Conservation (phyloP, 371 early-diverging fungal genomes). For the Mucor piriformis region DNA sequence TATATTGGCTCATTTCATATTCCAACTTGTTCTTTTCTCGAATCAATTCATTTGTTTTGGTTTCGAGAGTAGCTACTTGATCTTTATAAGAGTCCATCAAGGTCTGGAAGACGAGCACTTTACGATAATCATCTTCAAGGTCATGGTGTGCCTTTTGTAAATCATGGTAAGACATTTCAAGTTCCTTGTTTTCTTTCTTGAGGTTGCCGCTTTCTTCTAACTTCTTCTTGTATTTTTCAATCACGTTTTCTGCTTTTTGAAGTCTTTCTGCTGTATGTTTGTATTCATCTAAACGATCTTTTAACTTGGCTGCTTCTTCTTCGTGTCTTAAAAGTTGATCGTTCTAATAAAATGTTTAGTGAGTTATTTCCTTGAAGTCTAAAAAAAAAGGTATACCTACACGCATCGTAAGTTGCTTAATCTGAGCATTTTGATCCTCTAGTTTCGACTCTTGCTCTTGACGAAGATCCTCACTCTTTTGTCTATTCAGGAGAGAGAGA, state of each 20-base stretch:
- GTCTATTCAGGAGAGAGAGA: slow-evolving; percentile 35
- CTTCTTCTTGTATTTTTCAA: slow-evolving; percentile 94
- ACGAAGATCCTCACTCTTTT: slow-evolving; percentile 76
- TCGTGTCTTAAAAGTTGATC: slow-evolving; percentile 60
- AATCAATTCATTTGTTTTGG: slow-evolving; percentile 65
- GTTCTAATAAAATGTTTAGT: no score
- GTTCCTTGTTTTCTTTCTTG: slow-evolving; percentile 75
- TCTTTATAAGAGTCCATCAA: slow-evolving; percentile 88
- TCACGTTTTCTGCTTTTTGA: slow-evolving; percentile 88
- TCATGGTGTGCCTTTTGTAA: slow-evolving; percentile 68
- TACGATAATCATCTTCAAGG: slow-evolving; percentile 87
- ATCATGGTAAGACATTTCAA: slow-evolving; percentile 80
- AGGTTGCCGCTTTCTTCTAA: slow-evolving; percentile 86
- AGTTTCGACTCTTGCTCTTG: slow-evolving; percentile 73
- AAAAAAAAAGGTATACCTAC: slow-evolving; percentile 32
- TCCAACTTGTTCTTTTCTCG: slow-evolving; percentile 76
- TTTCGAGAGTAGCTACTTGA: slow-evolving; percentile 75
- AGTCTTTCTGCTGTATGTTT: slow-evolving; percentile 86
- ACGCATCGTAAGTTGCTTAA: slow-evolving; percentile 70
- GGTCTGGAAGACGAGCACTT: slow-evolving; percentile 76
- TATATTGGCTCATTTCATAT: slow-evolving; percentile 68
- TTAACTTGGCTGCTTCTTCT: slow-evolving; percentile 71
- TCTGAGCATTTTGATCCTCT: slow-evolving; percentile 58
- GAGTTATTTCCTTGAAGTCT: no score
- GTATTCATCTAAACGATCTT: slow-evolving; percentile 90